These are phyloP conservation scores for Rhodosporidiobolus sp. DNA, from an alignment of 768 basidiomycete genomes.

Conservation along the genomic window DNA sequence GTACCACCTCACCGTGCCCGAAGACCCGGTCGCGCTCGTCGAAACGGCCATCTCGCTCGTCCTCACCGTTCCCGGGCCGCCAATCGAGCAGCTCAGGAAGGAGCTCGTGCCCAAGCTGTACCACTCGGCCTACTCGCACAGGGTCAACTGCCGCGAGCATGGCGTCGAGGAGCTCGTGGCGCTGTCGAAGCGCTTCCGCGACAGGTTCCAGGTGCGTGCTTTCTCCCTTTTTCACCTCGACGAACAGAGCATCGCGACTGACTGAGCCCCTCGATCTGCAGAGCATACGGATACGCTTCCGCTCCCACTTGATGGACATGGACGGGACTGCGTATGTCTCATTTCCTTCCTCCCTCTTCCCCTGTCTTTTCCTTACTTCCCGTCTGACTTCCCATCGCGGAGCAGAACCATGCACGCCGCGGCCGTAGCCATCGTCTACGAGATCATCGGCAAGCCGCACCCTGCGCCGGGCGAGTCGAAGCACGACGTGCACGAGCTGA, in stretches of 20 bases:
- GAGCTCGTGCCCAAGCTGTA: conserved; percentile 15
- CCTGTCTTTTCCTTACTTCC: neutral
- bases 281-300: conserved; percentile 20
- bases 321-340: conserved; percentile 35
- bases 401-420: conserved; percentile 19
- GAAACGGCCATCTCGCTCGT: conserved; percentile 16
- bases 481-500: conserved; percentile 18
- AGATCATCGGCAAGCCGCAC: conserved; percentile 12
- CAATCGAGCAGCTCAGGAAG: neutral
- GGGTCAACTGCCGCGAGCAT: conserved; percentile 24
- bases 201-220: conserved; percentile 10
- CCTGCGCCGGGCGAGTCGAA: neutral
- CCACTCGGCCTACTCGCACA: conserved; percentile 25
- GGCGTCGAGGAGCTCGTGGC: conserved; percentile 13
- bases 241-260: neutral
- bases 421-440: conserved; percentile 27
- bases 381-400: neutral
- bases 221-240: no score
- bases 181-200: conserved; percentile 2
- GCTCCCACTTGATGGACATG: conserved; percentile 23
- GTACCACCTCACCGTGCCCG: neutral
- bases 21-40: conserved; percentile 18
- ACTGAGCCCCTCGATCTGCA: neutral
- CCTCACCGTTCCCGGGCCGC: conserved; percentile 13
- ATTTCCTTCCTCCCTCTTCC: no score